Evolutionary conservation across 2,329 filamentous ascomycete species (phyloP).

Genomic region (Shiraia bambusicola): DNA sequence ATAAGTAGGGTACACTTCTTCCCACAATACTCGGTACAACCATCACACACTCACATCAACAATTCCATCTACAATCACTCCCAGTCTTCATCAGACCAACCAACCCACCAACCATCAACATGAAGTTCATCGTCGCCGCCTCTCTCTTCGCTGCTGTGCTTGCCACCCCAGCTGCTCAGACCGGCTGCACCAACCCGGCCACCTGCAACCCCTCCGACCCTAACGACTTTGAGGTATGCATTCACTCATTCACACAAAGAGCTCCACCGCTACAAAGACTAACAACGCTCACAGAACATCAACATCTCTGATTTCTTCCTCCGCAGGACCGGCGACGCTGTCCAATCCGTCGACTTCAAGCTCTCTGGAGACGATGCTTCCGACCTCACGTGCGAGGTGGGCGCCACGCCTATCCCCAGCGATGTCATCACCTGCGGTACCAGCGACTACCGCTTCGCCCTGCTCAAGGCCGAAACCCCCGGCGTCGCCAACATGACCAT

Average conservation of each 20-base stretch:
- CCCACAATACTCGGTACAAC: background rate
- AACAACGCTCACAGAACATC: constrained; percentile 15
- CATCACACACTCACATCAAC: constrained; percentile 4
- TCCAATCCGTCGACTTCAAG: constrained; percentile 24
- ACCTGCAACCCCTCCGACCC: constrained; percentile 16
- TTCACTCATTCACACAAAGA: too few relatives aligned
- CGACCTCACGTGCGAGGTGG: constrained; percentile 13
- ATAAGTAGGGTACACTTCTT: constrained; percentile 14
- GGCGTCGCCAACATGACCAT: constrained; percentile 11
- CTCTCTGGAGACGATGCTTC: constrained; percentile 19
- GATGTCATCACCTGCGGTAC: constrained; percentile 16
- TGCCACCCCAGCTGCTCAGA: constrained; percentile 22
- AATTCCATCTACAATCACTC: background rate
- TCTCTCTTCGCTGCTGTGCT: constrained; percentile 20
- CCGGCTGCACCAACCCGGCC: constrained; percentile 25
- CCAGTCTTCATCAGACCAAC: constrained; percentile 1
- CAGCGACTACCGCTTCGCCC: constrained; percentile 20
- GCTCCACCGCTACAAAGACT: too few relatives aligned
- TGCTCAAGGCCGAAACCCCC: constrained; percentile 7
- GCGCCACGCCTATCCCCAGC: constrained; percentile 14
- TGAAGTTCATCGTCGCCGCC: constrained; percentile 24
- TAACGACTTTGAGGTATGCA: constrained; percentile 6
- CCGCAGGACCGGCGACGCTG: constrained; percentile 19
- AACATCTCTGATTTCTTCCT: constrained; percentile 20
- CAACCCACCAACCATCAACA: constrained; percentile 4